Conservation (phyloP, 139 green algal genomes). For the Coelastrella sp. region DNA sequence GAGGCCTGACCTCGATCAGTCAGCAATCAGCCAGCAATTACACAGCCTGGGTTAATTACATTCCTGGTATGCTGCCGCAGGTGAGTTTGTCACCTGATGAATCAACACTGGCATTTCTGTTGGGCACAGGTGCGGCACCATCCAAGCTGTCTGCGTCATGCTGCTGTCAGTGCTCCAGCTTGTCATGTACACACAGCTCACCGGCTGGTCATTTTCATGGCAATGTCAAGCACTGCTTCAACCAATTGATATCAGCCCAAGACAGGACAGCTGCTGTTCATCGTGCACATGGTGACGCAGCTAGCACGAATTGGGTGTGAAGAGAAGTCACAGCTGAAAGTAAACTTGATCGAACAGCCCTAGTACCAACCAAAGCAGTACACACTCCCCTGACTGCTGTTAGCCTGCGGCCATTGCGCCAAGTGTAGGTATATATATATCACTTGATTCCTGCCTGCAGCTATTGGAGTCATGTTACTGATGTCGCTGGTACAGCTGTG, state of each 20-base stretch:
- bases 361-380: no score
- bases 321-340: no score
- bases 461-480: background rate
- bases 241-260: no score
- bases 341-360: no score
- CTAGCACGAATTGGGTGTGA: no score
- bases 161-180: background rate
- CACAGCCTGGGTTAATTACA: background rate
- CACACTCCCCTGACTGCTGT: background rate
- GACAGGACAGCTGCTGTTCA: no score
- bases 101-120: background rate
- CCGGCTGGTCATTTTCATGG: no score
- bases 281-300: no score
- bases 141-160: background rate
- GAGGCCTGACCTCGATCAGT: no score
- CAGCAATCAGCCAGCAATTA: background rate
- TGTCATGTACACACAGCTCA: background rate
- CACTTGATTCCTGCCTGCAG: background rate
- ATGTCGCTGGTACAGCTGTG: background rate
- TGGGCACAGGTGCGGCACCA: background rate
- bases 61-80: background rate
- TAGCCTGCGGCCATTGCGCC: background rate
- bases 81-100: background rate
- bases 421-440: background rate
- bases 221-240: no score